Conservation (phyloP, 192 early-diverging fungal species). For the Bifiguratus adelaidae region DNA sequence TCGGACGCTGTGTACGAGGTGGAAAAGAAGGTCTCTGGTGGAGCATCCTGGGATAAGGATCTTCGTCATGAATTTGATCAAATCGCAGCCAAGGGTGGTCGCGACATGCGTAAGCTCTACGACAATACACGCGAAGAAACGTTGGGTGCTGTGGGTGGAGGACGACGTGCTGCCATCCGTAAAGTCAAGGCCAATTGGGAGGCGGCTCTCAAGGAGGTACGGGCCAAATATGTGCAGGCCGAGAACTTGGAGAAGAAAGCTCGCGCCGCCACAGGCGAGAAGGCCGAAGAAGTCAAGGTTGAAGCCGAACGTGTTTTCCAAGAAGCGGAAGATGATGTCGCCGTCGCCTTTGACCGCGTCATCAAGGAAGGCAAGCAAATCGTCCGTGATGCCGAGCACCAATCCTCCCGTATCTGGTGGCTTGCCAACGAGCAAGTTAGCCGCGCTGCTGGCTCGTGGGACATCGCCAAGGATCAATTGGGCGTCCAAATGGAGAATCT, state of each 20-base stretch:
- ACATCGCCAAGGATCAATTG: background rate
- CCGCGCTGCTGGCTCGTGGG: background rate
- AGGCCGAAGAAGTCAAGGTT: slow-evolving; percentile 6
- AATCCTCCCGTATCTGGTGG: background rate
- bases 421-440: background rate
- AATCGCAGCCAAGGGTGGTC: background rate
- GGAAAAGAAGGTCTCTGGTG: slow-evolving; percentile 3
- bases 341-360: slow-evolving; percentile 2
- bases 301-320: slow-evolving; percentile 8
- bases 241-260: slow-evolving; percentile 3
- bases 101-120: slow-evolving; percentile 4
- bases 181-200: slow-evolving; percentile 3
- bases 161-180: background rate
- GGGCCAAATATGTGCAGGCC: slow-evolving; percentile 1
- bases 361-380: slow-evolving; percentile 8
- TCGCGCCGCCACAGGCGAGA: slow-evolving; percentile 3
- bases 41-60: slow-evolving; percentile 1
- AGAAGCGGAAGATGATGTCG: slow-evolving; percentile 6
- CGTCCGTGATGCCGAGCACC: slow-evolving; percentile 5
- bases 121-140: slow-evolving; percentile 1
- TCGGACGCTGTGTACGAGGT: background rate
- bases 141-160: background rate
- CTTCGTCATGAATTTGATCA: background rate
- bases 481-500: background rate
- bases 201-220: background rate